Evolutionary conservation across 2,329 filamentous ascomycete species (phyloP).

Genomic region (Alternaria ethzedia): DNA sequence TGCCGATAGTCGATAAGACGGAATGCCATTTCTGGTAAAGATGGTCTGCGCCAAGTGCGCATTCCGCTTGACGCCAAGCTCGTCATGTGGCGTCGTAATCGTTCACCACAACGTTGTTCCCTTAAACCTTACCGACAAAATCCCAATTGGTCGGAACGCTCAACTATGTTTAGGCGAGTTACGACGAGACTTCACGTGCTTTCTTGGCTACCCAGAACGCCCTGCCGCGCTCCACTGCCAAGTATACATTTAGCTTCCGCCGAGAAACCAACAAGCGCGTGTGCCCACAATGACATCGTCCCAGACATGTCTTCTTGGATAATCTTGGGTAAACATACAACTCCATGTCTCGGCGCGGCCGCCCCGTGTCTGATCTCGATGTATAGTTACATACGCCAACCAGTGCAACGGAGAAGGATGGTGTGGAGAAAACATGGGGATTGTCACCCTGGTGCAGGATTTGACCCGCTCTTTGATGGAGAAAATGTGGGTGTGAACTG

Average conservation of each 20-base stretch:
- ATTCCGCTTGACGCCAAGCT: constrained; percentile 18
- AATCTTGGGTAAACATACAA: constrained; percentile 5
- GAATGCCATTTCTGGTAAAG: constrained; percentile 10
- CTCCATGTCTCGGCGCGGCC: constrained; percentile 18
- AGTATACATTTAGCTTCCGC: constrained; percentile 22
- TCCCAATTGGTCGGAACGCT: constrained; percentile 6
- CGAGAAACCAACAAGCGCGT: constrained; percentile 21
- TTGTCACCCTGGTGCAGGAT: constrained; percentile 4
- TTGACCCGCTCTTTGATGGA: constrained; percentile 13
- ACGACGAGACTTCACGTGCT: constrained; percentile 6
- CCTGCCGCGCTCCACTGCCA: constrained; percentile 24
- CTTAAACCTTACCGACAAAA: background rate
- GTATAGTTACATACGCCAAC: constrained; percentile 36
- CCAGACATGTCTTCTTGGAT: constrained; percentile 17
- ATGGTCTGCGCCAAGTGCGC: constrained; percentile 18
- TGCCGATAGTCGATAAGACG: constrained; percentile 10
- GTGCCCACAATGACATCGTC: constrained; percentile 39
- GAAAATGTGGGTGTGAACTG: constrained; percentile 10
- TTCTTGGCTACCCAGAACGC: constrained; percentile 16
- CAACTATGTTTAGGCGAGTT: background rate
- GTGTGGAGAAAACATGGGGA: constrained; percentile 25
- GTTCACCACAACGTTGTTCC: constrained; percentile 3
- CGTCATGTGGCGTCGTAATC: constrained; percentile 2
- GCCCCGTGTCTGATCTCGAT: constrained; percentile 14
- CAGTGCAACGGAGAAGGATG: constrained; percentile 9